These are phyloP conservation scores for Handroanthus guayacan DNA, from an alignment of 257 asterid genomes.

Conservation along the genomic window DNA sequence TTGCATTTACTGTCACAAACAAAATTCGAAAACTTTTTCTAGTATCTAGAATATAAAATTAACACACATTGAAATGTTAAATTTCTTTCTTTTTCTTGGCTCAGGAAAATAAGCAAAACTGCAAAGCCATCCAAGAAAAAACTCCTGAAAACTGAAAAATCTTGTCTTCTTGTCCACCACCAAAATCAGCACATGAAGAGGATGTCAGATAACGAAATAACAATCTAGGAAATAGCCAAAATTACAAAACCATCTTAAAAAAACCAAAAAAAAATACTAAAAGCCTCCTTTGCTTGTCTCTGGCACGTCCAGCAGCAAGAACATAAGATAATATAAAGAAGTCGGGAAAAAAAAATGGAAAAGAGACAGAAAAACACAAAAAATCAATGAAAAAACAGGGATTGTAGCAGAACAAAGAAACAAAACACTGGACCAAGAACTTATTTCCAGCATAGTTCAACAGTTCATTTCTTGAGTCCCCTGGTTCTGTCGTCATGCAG, in stretches of 20 bases:
- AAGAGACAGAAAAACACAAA: not conserved
- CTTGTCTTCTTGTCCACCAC: not conserved
- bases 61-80: not conserved
- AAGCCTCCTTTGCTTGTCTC: too few relatives aligned
- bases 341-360: not conserved
- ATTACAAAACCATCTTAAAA: too few relatives aligned
- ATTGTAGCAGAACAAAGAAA: too few relatives aligned
- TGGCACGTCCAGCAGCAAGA: not conserved
- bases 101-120: not conserved
- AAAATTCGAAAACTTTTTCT: conserved; percentile 1
- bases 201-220: not conserved
- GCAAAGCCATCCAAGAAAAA: conserved; percentile 3
- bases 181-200: not conserved
- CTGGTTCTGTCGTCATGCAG: conserved; percentile 41
- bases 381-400: not conserved
- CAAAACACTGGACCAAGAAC: not conserved
- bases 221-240: too few relatives aligned
- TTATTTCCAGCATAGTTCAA: not conserved
- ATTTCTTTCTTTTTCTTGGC: not conserved
- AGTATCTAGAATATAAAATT: not conserved
- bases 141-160: not conserved
- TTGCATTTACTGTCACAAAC: conserved; percentile 32
- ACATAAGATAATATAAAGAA: too few relatives aligned
- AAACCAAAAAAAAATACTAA: not conserved
- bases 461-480: conserved; percentile 38